These are phyloP conservation scores for Claviceps spartinae DNA, from an alignment of 2,329 filamentous ascomycete genomes.

Conservation along the genomic window DNA sequence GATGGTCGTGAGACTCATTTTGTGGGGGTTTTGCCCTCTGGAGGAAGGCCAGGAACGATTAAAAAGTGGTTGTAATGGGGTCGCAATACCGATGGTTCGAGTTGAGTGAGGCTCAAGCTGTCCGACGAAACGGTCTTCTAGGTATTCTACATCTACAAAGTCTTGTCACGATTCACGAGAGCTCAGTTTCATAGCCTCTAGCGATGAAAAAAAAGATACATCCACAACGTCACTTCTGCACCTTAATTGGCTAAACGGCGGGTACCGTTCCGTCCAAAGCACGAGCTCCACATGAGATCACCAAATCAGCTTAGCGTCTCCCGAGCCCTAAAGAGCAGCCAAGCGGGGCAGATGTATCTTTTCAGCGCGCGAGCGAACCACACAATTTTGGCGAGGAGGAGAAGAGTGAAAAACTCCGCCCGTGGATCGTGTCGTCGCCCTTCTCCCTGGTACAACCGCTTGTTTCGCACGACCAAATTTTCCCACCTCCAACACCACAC, in stretches of 20 bases:
- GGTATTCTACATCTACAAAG: not conserved
- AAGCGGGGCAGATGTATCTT: not conserved
- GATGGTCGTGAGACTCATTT: conserved; percentile 14
- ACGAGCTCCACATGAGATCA: not conserved
- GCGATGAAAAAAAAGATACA: not conserved
- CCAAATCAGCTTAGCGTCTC: conserved; percentile 15
- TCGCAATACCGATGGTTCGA: not conserved
- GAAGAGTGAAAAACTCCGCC: conserved; percentile 9
- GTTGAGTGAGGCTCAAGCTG: not conserved
- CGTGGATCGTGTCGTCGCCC: not conserved
- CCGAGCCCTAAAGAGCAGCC: conserved; percentile 24
- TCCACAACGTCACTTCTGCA: not conserved
- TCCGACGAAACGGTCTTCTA: not conserved
- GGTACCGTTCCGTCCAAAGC: not conserved
- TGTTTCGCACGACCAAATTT: conserved; percentile 2
- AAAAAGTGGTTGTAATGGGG: not conserved
- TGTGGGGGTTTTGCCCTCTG: not conserved
- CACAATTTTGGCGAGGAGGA: conserved; percentile 16
- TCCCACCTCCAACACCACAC: conserved; percentile 11
- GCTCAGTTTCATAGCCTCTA: not conserved
- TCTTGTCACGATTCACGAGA: not conserved
- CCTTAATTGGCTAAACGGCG: not conserved
- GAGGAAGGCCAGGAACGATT: not conserved
- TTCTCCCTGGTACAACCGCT: not conserved
- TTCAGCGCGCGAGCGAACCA: conserved; percentile 7